Evolutionary conservation across 495 filamentous ascomycete genomes (phyloP), one percentile per base, ranked within the genome.

Genomic region (Xylaria sp.): DNA sequence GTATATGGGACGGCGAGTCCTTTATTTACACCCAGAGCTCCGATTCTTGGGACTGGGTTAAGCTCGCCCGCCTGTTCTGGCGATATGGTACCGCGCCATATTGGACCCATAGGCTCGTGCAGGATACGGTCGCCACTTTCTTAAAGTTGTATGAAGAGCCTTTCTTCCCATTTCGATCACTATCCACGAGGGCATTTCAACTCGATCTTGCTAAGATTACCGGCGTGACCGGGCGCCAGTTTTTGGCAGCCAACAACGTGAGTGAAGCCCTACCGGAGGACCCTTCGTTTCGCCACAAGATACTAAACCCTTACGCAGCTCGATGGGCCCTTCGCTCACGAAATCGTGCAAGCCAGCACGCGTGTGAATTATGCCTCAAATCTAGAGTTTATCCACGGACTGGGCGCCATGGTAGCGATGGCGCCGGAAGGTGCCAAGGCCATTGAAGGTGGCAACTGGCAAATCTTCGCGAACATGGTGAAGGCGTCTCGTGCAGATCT

Each of bases 281-380:
- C 14, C 2, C 7, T 57, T 26, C 11, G 9, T 57, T 40, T 67
- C 33, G 0, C 33, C 19, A 40, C 29, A 41, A 26, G 7, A 31
- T 21, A 5, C 33, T 50, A 40, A 31, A 29, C 67, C 8, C 64
- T 17, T n/a, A 24, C 15, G 15, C 21, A 88, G 85, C 87, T 98
- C 48, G 85, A 85, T 3, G 80, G 84, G 0, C 72, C 80, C 12
- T 99, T 97, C 76, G 82, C 92, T 2, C 88, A 88, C 14, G 94
- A 99, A 59, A 89, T 99, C 52, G 88, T 99, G 15, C 97, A 98
- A 82, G 93, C 96, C 2, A 92, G 90, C 72, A 98, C 96, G 0
- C 86, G 96, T 6, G 96, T 98, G 53, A 99, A 99, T 77, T 98
- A 98, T 82, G 96, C 92, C 0, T 93, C 95, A 72, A 98, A 99